Conservation (phyloP, 75 land plant species). For the Picea sitchensis region DNA sequence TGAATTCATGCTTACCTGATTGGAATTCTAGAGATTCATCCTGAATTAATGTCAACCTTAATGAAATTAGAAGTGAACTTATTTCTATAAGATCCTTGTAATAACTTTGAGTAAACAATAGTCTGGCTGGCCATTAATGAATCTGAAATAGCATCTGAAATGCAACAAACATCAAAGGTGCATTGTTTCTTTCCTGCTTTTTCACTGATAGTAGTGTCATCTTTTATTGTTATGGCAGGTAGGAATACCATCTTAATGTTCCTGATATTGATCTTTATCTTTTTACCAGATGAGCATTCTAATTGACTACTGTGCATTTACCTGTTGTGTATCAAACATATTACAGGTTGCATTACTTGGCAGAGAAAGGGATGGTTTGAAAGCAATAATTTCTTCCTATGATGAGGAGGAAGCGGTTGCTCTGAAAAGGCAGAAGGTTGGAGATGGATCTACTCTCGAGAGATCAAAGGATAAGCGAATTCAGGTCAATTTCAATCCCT, state of each 20-base stretch:
- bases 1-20: background rate
- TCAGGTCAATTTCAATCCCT: conserved; percentile 45
- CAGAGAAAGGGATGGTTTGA: conserved; percentile 80
- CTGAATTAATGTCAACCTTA: background rate
- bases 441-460: conserved; percentile 21
- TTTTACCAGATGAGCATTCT: background rate
- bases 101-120: background rate
- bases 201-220: background rate
- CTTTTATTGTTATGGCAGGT: background rate
- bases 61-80: background rate
- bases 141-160: background rate
- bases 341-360: conserved; percentile 63
- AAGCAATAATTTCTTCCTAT: conserved; percentile 36
- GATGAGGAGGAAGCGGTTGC: conserved; percentile 47
- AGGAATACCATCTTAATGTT: background rate
- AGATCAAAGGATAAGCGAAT: conserved; percentile 31
- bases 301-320: background rate
- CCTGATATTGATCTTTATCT: background rate
- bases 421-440: conserved; percentile 31
- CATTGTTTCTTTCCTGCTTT: background rate
- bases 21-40: background rate
- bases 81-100: background rate
- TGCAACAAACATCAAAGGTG: background rate
- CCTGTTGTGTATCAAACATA: background rate
- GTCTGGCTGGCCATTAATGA: background rate